Conservation (phyloP, 2,329 filamentous ascomycete species). For the Xylariaceae sp. region DNA sequence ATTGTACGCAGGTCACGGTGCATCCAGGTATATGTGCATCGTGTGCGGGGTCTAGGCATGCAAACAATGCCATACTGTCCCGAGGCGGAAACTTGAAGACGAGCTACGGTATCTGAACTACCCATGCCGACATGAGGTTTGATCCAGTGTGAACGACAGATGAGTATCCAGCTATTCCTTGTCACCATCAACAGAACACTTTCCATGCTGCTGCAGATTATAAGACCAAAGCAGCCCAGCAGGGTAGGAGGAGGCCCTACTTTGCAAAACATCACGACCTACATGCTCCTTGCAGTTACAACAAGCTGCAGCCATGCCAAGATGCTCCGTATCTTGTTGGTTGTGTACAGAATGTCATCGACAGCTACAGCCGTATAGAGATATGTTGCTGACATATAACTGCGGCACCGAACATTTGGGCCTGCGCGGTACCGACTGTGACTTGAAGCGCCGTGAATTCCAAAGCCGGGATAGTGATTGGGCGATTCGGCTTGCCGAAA, state of each 20-base stretch:
- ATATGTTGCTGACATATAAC: background rate
- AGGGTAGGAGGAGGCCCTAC: background rate
- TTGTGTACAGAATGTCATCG: background rate
- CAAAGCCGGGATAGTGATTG: conserved; percentile 8
- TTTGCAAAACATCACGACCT: background rate
- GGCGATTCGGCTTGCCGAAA: conserved; percentile 9
- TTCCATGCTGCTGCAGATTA: background rate
- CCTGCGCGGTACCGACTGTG: background rate
- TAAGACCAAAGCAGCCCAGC: background rate
- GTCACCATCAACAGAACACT: background rate
- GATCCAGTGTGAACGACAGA: conserved; percentile 7
- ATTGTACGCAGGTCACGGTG: conserved; percentile 13
- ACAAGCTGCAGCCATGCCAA: background rate
- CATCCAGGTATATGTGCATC: conserved; percentile 8
- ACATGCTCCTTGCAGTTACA: background rate
- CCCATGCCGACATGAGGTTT: background rate
- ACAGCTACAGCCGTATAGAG: background rate
- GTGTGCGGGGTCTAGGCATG: conserved; percentile 29
- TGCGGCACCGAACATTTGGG: background rate
- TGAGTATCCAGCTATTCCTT: background rate
- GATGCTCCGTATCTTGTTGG: background rate
- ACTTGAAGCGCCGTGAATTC: background rate
- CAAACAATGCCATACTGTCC: conserved; percentile 18
- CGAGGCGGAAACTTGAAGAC: conserved; percentile 4
- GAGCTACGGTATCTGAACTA: background rate